A percentile compares a stretch with the other conserved stretches of the same genome.
Evolutionary conservation across 2,329 filamentous ascomycete genomes (phyloP).

Genomic region (Lecanicillium sp.): DNA sequence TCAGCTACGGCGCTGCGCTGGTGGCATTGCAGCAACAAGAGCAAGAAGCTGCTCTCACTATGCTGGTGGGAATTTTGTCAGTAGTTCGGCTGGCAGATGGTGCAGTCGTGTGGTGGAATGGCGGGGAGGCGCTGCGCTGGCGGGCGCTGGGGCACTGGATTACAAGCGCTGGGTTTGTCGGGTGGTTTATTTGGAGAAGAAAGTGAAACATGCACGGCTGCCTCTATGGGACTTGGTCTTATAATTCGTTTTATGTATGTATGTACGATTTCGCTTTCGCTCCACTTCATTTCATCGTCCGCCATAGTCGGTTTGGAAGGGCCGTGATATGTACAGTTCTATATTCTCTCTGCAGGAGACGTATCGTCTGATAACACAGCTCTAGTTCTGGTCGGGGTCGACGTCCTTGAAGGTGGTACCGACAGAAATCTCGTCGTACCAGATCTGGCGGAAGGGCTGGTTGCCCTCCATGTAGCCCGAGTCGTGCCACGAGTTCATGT

Average conservation of each 20-base stretch:
- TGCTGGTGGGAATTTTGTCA: slow-evolving; percentile 24
- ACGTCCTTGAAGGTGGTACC: slow-evolving; percentile 31
- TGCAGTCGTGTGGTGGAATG: slow-evolving; percentile 26
- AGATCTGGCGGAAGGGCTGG: slow-evolving; percentile 40
- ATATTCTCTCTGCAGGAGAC: too few relatives aligned
- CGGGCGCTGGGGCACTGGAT: slow-evolving; percentile 24
- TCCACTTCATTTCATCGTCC: too few relatives aligned
- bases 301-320: too few relatives aligned
- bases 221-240: too few relatives aligned
- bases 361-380: too few relatives aligned
- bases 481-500: slow-evolving; percentile 46
- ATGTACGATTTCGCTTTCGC: too few relatives aligned
- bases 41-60: slow-evolving; percentile 24
- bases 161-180: slow-evolving; percentile 20
- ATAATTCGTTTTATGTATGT: too few relatives aligned
- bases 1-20: slow-evolving; percentile 26
- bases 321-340: too few relatives aligned
- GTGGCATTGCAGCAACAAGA: slow-evolving; percentile 25
- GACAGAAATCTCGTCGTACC: slow-evolving; percentile 43
- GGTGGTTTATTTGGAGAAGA: slow-evolving; percentile 25
- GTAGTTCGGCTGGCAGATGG: slow-evolving; percentile 28
- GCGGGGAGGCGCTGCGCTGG: slow-evolving; percentile 20
- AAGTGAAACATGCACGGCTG: too few relatives aligned
- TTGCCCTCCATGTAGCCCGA: slow-evolving; percentile 32
- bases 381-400: slow-evolving; percentile 12